Conservation (phyloP, 805 yeast species). For the Komagataella phaffii region DNA sequence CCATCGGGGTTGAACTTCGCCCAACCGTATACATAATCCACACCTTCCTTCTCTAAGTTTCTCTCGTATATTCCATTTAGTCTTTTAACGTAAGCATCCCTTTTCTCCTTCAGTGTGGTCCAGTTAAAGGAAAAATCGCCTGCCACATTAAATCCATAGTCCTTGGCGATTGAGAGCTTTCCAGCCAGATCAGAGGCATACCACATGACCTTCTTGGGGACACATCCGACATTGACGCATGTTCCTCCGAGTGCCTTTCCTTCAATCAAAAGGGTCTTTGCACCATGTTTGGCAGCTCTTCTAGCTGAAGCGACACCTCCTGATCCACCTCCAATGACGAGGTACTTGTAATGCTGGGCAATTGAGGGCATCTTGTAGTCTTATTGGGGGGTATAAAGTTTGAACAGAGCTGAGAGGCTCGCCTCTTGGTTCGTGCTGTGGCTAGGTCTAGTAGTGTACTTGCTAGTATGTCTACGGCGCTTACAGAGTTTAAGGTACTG, state of each 20-base stretch:
- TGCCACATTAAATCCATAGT: conserved; percentile 66
- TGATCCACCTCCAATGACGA: conserved; percentile 98
- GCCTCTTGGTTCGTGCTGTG: not conserved
- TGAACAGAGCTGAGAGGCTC: no score
- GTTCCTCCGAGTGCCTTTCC: conserved; percentile 87
- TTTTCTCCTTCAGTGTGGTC: conserved; percentile 67
- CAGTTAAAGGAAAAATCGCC: conserved; percentile 62
- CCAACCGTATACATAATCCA: conserved; percentile 75
- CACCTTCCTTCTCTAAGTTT: conserved; percentile 80
- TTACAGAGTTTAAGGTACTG: no score
- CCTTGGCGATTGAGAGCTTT: conserved; percentile 58
- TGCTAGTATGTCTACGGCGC: not conserved
- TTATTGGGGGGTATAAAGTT: no score
- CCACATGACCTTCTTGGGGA: conserved; percentile 99
- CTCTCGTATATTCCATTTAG: conserved; percentile 89
- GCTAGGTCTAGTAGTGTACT: not conserved
- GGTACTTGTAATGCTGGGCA: conserved; percentile 59
- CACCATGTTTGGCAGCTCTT: conserved; percentile 91
- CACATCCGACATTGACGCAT: conserved; percentile 98
- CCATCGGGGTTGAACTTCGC: conserved; percentile 65
- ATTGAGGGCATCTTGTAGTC: not conserved
- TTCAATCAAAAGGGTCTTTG: conserved; percentile 74
- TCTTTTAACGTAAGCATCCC: conserved; percentile 83
- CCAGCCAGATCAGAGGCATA: conserved; percentile 85
- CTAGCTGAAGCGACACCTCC: conserved; percentile 99